Evolutionary conservation across 78 protist species (phyloP).

Genomic region (Tieghemostelium lacteum): DNA sequence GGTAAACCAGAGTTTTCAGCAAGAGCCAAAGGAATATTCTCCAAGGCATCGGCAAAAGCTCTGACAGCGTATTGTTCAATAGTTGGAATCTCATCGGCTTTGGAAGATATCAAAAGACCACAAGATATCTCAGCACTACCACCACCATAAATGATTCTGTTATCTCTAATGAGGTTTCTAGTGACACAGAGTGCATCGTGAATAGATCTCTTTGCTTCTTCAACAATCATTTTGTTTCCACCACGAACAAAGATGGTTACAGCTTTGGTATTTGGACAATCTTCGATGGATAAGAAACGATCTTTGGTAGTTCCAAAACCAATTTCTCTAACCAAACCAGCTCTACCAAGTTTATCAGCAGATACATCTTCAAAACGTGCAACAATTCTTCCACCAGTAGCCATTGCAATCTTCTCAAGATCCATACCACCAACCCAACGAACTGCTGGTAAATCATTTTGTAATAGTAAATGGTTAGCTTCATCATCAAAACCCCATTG

Average conservation of each 20-base stretch:
- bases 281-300: slow-evolving; percentile 97
- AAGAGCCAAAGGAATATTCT: slow-evolving; percentile 97
- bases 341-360: slow-evolving; percentile 98
- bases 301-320: slow-evolving; percentile 98
- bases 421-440: slow-evolving; percentile 99
- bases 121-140: slow-evolving; percentile 98
- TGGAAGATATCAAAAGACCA: slow-evolving; percentile 89
- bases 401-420: slow-evolving; percentile 99
- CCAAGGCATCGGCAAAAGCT: slow-evolving; percentile 99
- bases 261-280: slow-evolving; percentile 97
- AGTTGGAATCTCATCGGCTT: slow-evolving; percentile 91
- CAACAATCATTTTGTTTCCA: slow-evolving; percentile 99
- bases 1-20: slow-evolving; percentile 99
- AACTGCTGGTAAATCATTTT: slow-evolving; percentile 98
- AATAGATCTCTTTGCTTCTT: slow-evolving; percentile 98
- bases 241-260: slow-evolving; percentile 99
- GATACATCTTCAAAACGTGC: slow-evolving; percentile 99
- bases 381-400: slow-evolving; percentile 99
- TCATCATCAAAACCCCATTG: slow-evolving; percentile 99
- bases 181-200: slow-evolving; percentile 99
- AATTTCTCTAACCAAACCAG: slow-evolving; percentile 96
- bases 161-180: slow-evolving; percentile 99
- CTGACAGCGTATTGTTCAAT: slow-evolving; percentile 98
- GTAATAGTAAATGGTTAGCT: slow-evolving; percentile 99
- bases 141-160: slow-evolving; percentile 98